Percentiles rank a stretch among this genome's conserved stretches.
phyloP scores from a whole-genome alignment of 345 rosid genomes.

The Adansonia digitata region DNA sequence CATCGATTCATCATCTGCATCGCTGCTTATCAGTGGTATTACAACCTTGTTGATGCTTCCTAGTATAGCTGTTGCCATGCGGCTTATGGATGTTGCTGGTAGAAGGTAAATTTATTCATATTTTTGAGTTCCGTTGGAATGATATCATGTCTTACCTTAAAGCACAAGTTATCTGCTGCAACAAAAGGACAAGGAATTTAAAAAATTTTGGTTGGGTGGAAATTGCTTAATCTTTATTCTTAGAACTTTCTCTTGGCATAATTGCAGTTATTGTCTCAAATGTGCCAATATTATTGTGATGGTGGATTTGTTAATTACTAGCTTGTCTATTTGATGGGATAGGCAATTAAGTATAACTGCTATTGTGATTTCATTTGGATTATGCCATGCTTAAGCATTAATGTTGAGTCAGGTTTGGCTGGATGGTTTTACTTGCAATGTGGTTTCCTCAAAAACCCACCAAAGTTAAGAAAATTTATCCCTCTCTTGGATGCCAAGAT shows the following conservation, averaged over 20 bases:
- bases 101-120: slow-evolving; percentile 56
- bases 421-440: background rate
- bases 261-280: background rate
- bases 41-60: slow-evolving; percentile 96
- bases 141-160: background rate
- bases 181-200: background rate
- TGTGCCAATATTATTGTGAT: background rate
- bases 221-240: background rate
- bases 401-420: background rate
- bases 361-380: background rate
- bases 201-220: background rate
- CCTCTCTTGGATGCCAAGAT: background rate
- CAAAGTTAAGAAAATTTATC: background rate
- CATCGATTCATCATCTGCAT: slow-evolving; percentile 65
- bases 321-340: background rate
- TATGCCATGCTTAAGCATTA: background rate
- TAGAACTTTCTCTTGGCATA: background rate
- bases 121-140: background rate
- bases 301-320: background rate
- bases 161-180: background rate
- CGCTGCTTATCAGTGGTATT: slow-evolving; percentile 74
- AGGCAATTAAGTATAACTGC: background rate
- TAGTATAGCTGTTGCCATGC: slow-evolving; percentile 92
- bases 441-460: background rate
- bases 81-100: slow-evolving; percentile 89